phyloP scores from a whole-genome alignment of 345 rosid genomes.

The Aquilaria yunnanensis region DNA sequence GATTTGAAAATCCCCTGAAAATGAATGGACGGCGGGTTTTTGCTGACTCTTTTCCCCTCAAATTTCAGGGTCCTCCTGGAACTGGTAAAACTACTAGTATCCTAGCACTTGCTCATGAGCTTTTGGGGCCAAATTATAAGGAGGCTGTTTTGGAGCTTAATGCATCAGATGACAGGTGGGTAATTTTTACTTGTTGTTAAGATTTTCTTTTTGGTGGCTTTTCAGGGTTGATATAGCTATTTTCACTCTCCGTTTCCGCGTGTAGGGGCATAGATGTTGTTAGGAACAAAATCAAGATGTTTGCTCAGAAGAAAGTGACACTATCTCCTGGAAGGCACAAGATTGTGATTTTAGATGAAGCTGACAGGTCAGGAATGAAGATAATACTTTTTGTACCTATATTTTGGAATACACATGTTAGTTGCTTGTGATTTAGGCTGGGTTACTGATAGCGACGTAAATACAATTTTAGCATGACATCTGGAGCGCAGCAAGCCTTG shows the following conservation, averaged over 20 bases:
- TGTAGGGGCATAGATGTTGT: constrained; percentile 91
- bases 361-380: constrained; percentile 64
- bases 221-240: neutral
- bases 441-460: neutral
- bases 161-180: constrained; percentile 95
- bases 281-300: constrained; percentile 96
- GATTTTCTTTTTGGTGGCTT: constrained; percentile 3
- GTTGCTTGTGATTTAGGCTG: neutral
- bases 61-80: constrained; percentile 89
- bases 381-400: neutral
- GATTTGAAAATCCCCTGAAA: neutral
- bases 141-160: constrained; percentile 93
- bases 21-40: neutral
- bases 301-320: constrained; percentile 96
- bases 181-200: neutral
- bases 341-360: constrained; percentile 87
- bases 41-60: neutral
- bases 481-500: constrained; percentile 97
- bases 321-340: constrained; percentile 88
- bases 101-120: constrained; percentile 95
- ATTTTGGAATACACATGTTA: neutral
- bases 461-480: constrained; percentile 63
- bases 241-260: constrained; percentile 7
- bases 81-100: constrained; percentile 97
- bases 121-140: constrained; percentile 67